Conservation (phyloP, 2,329 filamentous ascomycete genomes). For the Grosmannia huntii region DNA sequence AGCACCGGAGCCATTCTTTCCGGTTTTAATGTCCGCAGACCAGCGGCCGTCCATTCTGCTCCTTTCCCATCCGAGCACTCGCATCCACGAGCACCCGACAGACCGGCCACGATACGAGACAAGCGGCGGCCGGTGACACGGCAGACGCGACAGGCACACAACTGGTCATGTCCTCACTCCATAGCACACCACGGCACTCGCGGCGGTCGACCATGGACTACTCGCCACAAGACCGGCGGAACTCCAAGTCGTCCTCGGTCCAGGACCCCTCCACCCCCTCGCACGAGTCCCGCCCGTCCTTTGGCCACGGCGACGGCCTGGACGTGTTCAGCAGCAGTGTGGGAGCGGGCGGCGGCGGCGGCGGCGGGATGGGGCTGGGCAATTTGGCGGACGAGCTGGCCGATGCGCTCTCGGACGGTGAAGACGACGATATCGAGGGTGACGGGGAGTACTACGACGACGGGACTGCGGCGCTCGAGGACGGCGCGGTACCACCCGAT, state of each 20-base stretch:
- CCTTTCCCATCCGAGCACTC: not conserved
- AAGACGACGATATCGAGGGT: slow-evolving; percentile 36
- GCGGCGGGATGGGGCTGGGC: slow-evolving; percentile 36
- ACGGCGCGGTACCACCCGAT: slow-evolving; percentile 16
- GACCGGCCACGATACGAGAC: not conserved
- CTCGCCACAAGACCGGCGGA: slow-evolving; percentile 31
- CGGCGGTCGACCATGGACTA: slow-evolving; percentile 45
- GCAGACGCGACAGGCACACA: not conserved
- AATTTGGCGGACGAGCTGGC: slow-evolving; percentile 74
- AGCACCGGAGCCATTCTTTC: not conserved
- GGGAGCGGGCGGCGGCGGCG: slow-evolving; percentile 16
- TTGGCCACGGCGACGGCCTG: slow-evolving; percentile 26
- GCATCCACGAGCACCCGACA: not conserved
- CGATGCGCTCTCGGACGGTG: slow-evolving; percentile 55
- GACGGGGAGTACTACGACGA: slow-evolving; percentile 27
- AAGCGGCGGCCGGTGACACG: not conserved
- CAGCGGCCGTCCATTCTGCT: not conserved
- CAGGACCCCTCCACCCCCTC: slow-evolving; percentile 35
- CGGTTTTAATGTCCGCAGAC: not conserved
- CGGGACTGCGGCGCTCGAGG: not conserved
- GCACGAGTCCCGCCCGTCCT: slow-evolving; percentile 28
- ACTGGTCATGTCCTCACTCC: not conserved
- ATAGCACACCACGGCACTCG: slow-evolving; percentile 39
- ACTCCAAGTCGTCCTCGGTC: slow-evolving; percentile 31
- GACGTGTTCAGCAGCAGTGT: slow-evolving; percentile 21